Conservation (phyloP, 805 yeast species). For the Metschnikowia anglica region DNA sequence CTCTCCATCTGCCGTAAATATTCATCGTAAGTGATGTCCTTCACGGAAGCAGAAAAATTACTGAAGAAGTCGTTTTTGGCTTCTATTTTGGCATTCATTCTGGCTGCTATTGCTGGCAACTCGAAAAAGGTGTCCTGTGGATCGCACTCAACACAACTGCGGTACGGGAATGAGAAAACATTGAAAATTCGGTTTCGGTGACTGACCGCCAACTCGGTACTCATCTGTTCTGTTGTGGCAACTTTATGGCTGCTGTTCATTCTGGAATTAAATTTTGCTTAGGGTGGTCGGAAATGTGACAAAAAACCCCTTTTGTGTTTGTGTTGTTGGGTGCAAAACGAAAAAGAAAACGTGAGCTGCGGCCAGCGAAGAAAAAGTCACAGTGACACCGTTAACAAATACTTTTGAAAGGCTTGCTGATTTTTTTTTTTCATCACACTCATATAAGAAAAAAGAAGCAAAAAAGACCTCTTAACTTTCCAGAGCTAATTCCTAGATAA, state of each 20-base stretch:
- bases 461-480: background rate
- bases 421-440: background rate
- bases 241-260: constrained; percentile 8
- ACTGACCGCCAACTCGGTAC: constrained; percentile 2
- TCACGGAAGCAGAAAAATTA: background rate
- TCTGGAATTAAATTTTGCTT: background rate
- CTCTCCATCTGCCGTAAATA: background rate
- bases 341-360: constrained; percentile 1
- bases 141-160: constrained; percentile 2
- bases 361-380: no score
- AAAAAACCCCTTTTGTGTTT: background rate
- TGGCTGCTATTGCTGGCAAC: constrained; percentile 2
- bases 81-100: constrained; percentile 11
- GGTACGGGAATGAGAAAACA: constrained; percentile 2
- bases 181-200: constrained; percentile 6
- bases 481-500: background rate
- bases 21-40: background rate
- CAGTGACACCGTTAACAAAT: background rate
- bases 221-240: constrained; percentile 8
- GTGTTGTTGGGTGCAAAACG: constrained; percentile 8
- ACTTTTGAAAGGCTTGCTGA: background rate
- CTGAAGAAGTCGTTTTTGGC: constrained; percentile 3
- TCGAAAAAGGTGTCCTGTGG: constrained; percentile 6
- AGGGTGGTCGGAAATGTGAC: background rate
- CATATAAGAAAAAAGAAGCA: background rate